A percentile compares a stretch with the other conserved stretches of the same genome.
Conservation (phyloP, 2,329 filamentous ascomycete genomes). For the Rugonectria rugulosa region DNA sequence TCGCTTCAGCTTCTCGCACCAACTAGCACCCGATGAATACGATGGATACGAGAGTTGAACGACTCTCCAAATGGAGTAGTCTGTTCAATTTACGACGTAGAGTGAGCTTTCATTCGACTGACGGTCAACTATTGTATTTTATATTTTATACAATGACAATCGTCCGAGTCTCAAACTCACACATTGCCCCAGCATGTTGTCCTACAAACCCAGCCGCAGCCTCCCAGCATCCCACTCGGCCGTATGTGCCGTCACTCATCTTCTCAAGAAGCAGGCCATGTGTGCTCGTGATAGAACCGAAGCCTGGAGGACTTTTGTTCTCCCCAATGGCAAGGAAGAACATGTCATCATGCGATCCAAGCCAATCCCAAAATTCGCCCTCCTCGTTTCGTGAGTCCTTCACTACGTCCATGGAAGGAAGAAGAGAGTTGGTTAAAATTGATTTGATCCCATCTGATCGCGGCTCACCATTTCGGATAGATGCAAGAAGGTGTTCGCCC, state of each 20-base stretch:
- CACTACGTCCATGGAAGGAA: background rate
- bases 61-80: no score
- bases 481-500: no score
- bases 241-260: background rate
- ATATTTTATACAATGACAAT: no score
- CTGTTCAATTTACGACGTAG: no score
- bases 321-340: background rate
- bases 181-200: no score
- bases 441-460: background rate
- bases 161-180: no score
- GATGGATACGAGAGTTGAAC: no score
- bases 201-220: background rate
- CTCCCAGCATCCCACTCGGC: background rate
- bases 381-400: background rate
- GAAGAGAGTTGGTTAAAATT: background rate
- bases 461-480: no score
- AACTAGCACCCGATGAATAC: no score
- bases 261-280: background rate
- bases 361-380: background rate
- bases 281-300: background rate
- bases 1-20: no score
- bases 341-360: background rate
- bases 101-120: no score
- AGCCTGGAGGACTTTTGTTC: background rate
- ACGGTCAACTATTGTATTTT: no score